Base-by-base conservation (phyloP, 2,329 filamentous ascomycete species). In the Colletotrichum navitas region DNA sequence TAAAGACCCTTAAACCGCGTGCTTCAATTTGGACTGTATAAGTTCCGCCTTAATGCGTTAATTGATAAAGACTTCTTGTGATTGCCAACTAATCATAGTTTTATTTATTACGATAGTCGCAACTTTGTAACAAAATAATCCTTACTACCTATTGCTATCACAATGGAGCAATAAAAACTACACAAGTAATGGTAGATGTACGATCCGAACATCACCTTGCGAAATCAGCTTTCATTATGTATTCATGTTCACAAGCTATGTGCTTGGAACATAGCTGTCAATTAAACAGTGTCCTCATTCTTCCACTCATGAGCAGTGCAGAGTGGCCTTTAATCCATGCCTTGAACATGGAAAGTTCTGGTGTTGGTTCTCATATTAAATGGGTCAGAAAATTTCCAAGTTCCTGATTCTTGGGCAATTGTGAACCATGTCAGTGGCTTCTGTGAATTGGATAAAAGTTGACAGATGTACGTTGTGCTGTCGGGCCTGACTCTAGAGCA, bases 1-100 rank as follows among this genome's bases (percentile, higher is more conserved):
- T 2, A 16, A 2, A 2, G 14, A 14, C 2, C 6, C 18, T 18
- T 2, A 8, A 16, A 3, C 0, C 16, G 32, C 0, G 14, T 29
- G 14, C 24, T 52, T 21, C 6, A 32, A 8, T 51, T 26, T 11
- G 11, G 12, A 51, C n/a, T 26, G 12, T 51, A 11, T 2, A 52
- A 0, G 12, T 18, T 7, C 2, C 24, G 2, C 3, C 26, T 29
- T 12, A 2, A 2, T 29, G 14, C 8, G 0, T 29, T 5, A 29
- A 51, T 3, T 26, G 16, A 8, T 1, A 18, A 29, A 18, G 5
- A 7, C 5, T 1, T 6, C 11, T 26, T 5, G 18, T 18, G 14
- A 8, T 18, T 52, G 5, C 3, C 24, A 52, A 8, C 6, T 16
- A 26, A 2, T 29, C 8, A 3, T 52, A n/a, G 8, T 29, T 5